These are phyloP conservation scores for Arthrobotrys iridis DNA, from an alignment of 2,329 filamentous ascomycete species.

Conservation along the genomic window DNA sequence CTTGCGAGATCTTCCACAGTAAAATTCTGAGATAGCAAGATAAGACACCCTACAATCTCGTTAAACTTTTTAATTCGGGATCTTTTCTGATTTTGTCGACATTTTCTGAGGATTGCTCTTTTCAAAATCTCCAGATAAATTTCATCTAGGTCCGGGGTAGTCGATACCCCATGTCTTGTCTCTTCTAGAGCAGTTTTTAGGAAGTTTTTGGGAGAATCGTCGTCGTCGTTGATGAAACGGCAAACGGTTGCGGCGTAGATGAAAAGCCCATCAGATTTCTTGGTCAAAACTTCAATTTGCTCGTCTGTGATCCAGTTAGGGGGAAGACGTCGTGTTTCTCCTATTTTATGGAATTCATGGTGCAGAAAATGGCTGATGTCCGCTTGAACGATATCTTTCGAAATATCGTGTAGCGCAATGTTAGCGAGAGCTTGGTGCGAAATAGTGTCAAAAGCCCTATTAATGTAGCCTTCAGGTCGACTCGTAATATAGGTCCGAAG, in stretches of 20 bases:
- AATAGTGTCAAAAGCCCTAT: conserved; percentile 53
- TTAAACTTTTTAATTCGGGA: neutral
- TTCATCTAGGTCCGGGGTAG: conserved; percentile 1
- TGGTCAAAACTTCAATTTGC: conserved; percentile 51
- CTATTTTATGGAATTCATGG: conserved; percentile 29
- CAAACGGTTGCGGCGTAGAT: conserved; percentile 58
- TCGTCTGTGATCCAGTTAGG: conserved; percentile 48
- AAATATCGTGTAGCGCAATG: conserved; percentile 31
- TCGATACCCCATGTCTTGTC: neutral
- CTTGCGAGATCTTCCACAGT: neutral
- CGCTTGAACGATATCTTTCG: conserved; percentile 51
- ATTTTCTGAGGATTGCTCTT: neutral
- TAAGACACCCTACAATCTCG: neutral
- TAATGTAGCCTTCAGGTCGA: conserved; percentile 55
- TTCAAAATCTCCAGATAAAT: conserved; percentile 6
- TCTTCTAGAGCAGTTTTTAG: neutral
- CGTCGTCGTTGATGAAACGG: conserved; percentile 55
- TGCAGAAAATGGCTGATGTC: conserved; percentile 58
- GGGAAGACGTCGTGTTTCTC: neutral
- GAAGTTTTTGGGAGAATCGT: neutral
- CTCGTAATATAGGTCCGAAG: conserved; percentile 56
- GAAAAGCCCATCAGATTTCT: conserved; percentile 56
- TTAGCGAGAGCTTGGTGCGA: conserved; percentile 16
- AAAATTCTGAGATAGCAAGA: neutral
- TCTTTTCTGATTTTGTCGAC: neutral